phyloP scores from a whole-genome alignment of 768 basidiomycete species.

The Calocera cornea region DNA sequence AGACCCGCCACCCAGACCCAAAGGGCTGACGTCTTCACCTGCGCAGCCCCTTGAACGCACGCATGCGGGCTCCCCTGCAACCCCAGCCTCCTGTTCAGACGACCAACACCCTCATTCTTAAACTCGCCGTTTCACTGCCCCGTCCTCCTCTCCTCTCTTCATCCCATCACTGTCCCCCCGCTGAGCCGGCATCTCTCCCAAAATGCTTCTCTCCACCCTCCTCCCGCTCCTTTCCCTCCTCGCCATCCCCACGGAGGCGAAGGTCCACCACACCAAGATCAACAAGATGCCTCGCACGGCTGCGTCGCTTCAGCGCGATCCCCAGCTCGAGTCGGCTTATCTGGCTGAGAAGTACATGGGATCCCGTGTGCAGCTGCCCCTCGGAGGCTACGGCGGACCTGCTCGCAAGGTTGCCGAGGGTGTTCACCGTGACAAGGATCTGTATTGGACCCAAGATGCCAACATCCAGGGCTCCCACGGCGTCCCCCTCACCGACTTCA shows the following conservation, averaged over 20 bases:
- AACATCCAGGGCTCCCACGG: slow-evolving; percentile 56
- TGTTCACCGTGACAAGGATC: slow-evolving; percentile 30
- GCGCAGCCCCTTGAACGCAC: neutral
- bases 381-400: slow-evolving; percentile 61
- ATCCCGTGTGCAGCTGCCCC: slow-evolving; percentile 39
- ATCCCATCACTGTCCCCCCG: neutral
- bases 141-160: neutral
- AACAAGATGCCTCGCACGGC: slow-evolving; percentile 56
- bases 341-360: slow-evolving; percentile 90
- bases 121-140: neutral
- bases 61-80: neutral
- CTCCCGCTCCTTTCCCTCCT: slow-evolving; percentile 11
- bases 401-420: slow-evolving; percentile 42
- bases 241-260: slow-evolving; percentile 36
- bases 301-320: slow-evolving; percentile 33
- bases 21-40: slow-evolving; percentile 2
- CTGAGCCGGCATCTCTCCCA: slow-evolving; percentile 2
- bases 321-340: slow-evolving; percentile 61
- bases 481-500: slow-evolving; percentile 86
- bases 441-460: slow-evolving; percentile 68
- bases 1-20: neutral
- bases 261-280: slow-evolving; percentile 75
- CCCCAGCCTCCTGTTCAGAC: slow-evolving; percentile 1
- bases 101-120: neutral
- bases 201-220: slow-evolving; percentile 10